phyloP scores from a whole-genome alignment of 371 early-diverging fungal species.

The Smittium culicis region DNA sequence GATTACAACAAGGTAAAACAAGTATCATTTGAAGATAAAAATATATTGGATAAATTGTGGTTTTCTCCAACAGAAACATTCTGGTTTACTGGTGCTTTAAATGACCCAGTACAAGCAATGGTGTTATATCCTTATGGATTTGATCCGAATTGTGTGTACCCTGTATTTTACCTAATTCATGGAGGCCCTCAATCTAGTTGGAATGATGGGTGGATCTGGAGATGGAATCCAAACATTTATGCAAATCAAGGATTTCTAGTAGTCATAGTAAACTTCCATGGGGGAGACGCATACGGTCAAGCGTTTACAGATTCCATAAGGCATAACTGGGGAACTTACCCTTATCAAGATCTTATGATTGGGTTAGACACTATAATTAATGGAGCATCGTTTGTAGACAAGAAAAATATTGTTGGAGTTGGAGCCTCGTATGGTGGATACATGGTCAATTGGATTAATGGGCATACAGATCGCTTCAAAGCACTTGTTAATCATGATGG shows the following conservation, averaged over 20 bases:
- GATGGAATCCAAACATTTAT: conserved; percentile 57
- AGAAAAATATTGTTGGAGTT: conserved; percentile 42
- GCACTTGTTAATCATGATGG: conserved; percentile 72
- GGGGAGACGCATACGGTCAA: conserved; percentile 68
- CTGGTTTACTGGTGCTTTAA: conserved; percentile 50
- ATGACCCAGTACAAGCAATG: conserved; percentile 54
- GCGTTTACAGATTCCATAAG: conserved; percentile 51
- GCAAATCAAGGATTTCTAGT: conserved; percentile 52
- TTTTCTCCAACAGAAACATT: conserved; percentile 44
- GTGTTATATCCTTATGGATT: conserved; percentile 50
- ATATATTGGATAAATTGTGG: conserved; percentile 25
- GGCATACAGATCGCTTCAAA: conserved; percentile 52
- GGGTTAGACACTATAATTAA: conserved; percentile 50
- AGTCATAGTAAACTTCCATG: conserved; percentile 58
- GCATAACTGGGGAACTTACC: conserved; percentile 58
- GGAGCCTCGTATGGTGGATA: conserved; percentile 75
- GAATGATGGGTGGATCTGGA: conserved; percentile 40
- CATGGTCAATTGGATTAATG: conserved; percentile 68
- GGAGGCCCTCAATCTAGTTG: conserved; percentile 63
- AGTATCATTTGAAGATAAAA: conserved; percentile 38
- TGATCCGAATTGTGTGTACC: conserved; percentile 36
- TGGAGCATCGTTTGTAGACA: conserved; percentile 37
- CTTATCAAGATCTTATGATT: conserved; percentile 50
- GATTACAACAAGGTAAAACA: neutral
- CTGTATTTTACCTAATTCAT: conserved; percentile 60